A percentile compares a stretch with the other conserved stretches of the same genome.
Evolutionary conservation across 371 early-diverging fungal species (phyloP).

Genomic region (Mucor circinelloides): DNA sequence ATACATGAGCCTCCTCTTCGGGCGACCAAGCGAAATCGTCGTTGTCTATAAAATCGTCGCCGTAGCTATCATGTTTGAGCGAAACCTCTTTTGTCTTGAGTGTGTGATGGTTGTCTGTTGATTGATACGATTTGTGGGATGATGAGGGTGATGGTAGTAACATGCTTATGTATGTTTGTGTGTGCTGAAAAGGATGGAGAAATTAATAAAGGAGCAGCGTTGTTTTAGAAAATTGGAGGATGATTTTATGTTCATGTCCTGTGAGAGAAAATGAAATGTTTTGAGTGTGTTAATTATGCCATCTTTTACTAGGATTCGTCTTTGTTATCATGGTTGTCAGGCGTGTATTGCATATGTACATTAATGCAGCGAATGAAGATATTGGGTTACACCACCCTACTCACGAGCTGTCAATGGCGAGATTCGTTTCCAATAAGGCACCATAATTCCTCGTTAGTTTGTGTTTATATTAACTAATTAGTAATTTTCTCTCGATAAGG

Average conservation of each 20-base stretch:
- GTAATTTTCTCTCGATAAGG: too few relatives aligned
- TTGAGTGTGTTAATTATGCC: not conserved
- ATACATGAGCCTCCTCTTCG: conserved; percentile 17
- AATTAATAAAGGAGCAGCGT: not conserved
- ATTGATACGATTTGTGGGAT: not conserved
- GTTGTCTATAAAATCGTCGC: not conserved
- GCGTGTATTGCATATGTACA: not conserved
- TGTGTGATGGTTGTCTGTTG: not conserved
- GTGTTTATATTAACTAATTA: too few relatives aligned
- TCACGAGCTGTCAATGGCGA: conserved; percentile 18
- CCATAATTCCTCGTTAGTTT: not conserved
- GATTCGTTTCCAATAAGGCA: not conserved
- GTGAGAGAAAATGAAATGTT: not conserved
- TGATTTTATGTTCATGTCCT: not conserved
- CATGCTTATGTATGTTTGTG: not conserved
- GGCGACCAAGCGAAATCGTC: conserved; percentile 15
- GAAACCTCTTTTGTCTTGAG: not conserved
- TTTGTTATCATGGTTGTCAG: not conserved
- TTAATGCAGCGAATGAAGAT: not conserved
- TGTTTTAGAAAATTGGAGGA: not conserved
- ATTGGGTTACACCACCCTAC: not conserved
- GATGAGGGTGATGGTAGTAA: not conserved
- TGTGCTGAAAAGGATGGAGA: not conserved
- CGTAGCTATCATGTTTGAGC: not conserved
- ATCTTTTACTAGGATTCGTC: not conserved